Evolutionary conservation across 129 eudicot species (phyloP), one percentile per base, ranked within the genome.

Genomic region (Lonicera japonica): DNA sequence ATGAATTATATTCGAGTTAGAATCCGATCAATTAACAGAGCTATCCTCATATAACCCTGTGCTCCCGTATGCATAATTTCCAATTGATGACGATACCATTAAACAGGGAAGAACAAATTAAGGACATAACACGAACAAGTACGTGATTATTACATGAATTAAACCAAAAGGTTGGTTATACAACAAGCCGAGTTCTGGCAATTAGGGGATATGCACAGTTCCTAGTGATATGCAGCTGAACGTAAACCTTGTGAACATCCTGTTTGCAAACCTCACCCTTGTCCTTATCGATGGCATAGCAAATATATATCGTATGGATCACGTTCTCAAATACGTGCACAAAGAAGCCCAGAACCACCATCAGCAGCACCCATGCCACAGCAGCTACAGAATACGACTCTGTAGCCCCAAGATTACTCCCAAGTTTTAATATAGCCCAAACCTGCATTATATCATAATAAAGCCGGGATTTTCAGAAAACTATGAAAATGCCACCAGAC

Each of bases 231-330:
- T 96, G 95, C 25, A 92, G 96, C 54, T 87, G 86, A 52, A 84
- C 96, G 59, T 84, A 92, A 54, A 87, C 95, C 51, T 92, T 88
- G 56, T 92, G 96, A 68, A 87, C 95, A 23, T 87, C 95, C 19
- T 77, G 84, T 64, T 85, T 92, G 56, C 82, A 77, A 54, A 87
- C 96, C 51, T 92, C 98, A 20, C 90, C 95, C 36, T 75, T 71
- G 80, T 87, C 99, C 60, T 92, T 75, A 70, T 94, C 99, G 7
- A 88, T 76, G 21, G 89, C 99, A 20, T 88, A 94, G 80, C 99
- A 94, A n/a, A 92, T 80, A 48, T 92, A 92, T 13, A 94, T 86
- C 13, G 96, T 79, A 56, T 88, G 95, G 5, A 94, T 78, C 29
- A 94, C 98, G 69, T 88, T 76, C 58, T 88, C 87, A 65, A 88